Base-by-base conservation (phyloP, 2,329 filamentous ascomycete genomes). In the Pestalotiopsis fici region DNA sequence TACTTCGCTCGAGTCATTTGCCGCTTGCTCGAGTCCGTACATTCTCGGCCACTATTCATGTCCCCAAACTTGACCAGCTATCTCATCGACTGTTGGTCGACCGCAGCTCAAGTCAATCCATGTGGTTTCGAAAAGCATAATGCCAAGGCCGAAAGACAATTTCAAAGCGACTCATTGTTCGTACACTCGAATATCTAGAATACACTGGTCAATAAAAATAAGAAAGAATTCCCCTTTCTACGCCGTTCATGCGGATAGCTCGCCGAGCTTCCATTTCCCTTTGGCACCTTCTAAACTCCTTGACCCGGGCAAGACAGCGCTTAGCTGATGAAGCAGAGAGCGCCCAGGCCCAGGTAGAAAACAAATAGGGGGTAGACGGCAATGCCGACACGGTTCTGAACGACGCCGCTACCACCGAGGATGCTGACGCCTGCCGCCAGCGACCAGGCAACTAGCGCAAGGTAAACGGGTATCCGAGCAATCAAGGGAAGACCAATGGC, bases 381-480 rank as follows among this genome's bases (percentile, higher is more conserved):
- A 76, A 99, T 90, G 27, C 91, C 93, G 60, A 98, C 95, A 62
- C 96, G 87, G 81, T 98, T 98, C 83, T 95, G 95, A 70, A 99
- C 91, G 57, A 99, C 95, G 13, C 96, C 96, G 67, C 95, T 98
- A 55, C 96, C 96, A 37, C 95, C 95, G 65, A 99, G 85, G 73
- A 99, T 98, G 81, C 95, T 98, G 62, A 98, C 92, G 27, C 96
- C 96, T 1, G 96, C 97, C 59, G 96, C 96, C 72, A 99, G 83
- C 43, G 95, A 97, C 96, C 96, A 99, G 55, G 88, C 89, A 47
- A 98, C 90, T 28, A 99, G 87, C 37, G 97, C 86, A 63, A 96
- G 85, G 79, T 99, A 98, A 65, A 99, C 89, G 1, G 96, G 96
- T 77, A 98, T 93, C 66, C 96, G 88, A 5, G 92, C 89, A 71